These are phyloP conservation scores for Salix arbutifolia DNA, from an alignment of 345 rosid genomes.

Conservation along the genomic window DNA sequence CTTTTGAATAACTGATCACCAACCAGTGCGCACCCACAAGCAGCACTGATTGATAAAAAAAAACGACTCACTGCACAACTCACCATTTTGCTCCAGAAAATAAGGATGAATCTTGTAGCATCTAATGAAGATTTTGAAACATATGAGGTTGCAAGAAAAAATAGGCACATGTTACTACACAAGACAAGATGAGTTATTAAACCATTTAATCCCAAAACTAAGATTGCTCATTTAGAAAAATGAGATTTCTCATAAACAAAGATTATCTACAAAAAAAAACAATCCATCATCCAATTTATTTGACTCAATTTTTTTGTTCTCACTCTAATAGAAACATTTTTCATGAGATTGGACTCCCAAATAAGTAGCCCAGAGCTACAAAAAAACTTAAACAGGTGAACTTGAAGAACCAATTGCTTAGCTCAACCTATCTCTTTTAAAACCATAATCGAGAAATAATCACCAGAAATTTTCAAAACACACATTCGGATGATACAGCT, in stretches of 20 bases:
- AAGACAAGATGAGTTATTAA: not conserved
- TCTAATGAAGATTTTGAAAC: not conserved
- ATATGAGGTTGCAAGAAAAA: not conserved
- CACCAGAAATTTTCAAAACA: not conserved
- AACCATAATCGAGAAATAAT: not conserved
- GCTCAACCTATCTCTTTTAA: not conserved
- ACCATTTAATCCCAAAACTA: not conserved
- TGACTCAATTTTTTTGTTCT: not conserved
- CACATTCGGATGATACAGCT: not conserved
- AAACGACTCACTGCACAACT: not conserved
- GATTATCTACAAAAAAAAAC: not conserved
- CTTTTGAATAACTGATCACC: not conserved
- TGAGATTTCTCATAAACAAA: not conserved
- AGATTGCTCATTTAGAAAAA: not conserved
- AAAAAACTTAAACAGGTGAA: not conserved
- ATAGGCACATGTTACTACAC: not conserved
- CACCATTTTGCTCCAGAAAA: not conserved
- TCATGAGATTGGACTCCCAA: not conserved
- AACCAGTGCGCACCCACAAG: not conserved
- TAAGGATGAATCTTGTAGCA: not conserved
- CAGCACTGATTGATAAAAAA: not conserved
- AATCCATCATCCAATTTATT: not conserved
- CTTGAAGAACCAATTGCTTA: not conserved
- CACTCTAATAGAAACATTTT: not conserved
- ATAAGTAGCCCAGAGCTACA: not conserved